Evolutionary conservation across 352 stramenopile genomes (phyloP).

Genomic region (Aphanomyces stellatus): DNA sequence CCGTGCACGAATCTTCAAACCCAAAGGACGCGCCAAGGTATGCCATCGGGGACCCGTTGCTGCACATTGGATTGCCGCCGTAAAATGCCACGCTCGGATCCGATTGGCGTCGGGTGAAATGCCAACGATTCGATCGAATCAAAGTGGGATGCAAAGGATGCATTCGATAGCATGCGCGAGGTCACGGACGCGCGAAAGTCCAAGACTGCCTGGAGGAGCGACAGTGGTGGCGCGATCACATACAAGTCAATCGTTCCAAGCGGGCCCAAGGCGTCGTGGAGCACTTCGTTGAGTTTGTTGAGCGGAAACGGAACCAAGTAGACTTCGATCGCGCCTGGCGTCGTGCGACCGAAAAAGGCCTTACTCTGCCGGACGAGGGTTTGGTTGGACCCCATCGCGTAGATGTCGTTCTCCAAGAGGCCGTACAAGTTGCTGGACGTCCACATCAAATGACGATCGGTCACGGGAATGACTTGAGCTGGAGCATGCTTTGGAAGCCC

Average conservation of each 20-base stretch:
- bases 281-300: neutral
- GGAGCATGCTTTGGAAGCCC: neutral
- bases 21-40: slow-evolving; percentile 7
- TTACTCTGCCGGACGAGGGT: neutral
- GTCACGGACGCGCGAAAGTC: neutral
- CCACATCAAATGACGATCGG: neutral
- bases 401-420: slow-evolving; percentile 5
- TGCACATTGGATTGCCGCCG: slow-evolving; percentile 8
- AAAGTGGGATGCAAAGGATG: neutral
- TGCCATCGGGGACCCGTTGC: neutral
- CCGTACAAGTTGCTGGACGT: neutral
- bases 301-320: slow-evolving; percentile 6
- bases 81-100: neutral
- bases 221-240: neutral
- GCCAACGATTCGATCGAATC: neutral
- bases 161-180: neutral
- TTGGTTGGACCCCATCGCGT: neutral
- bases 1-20: slow-evolving; percentile 5
- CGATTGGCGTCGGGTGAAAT: neutral
- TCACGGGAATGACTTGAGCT: slow-evolving; percentile 3
- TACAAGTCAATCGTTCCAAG: slow-evolving; percentile 6
- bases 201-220: neutral
- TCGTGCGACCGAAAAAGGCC: neutral
- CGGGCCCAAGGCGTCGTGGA: neutral
- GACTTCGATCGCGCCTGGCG: neutral